Evolutionary conservation across 768 basidiomycete species (phyloP).

Genomic region (Pleurotus tuber-regium): DNA sequence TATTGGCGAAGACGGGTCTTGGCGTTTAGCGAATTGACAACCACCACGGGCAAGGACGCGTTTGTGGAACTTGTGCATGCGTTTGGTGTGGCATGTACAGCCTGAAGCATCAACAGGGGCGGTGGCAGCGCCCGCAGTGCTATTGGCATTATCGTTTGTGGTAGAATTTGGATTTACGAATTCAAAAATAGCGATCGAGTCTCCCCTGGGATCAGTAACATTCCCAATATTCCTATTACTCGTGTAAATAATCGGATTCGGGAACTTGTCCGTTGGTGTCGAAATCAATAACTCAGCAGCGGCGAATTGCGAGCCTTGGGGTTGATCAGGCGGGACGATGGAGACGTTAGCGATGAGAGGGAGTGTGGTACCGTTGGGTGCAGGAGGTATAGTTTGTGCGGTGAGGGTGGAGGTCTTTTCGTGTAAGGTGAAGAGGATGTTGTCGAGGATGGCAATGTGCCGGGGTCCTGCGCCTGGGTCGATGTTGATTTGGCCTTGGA

Average conservation of each 20-base stretch:
- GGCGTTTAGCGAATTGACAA: slow-evolving; percentile 5
- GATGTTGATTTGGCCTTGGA: slow-evolving; percentile 55
- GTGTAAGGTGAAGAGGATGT: slow-evolving; percentile 49
- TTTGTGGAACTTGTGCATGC: slow-evolving; percentile 16
- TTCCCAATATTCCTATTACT: slow-evolving; percentile 57
- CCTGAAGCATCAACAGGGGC: slow-evolving; percentile 57
- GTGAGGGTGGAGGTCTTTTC: slow-evolving; percentile 53
- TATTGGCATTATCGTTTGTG: slow-evolving; percentile 9
- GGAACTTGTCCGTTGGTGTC: slow-evolving; percentile 36
- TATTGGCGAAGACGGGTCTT: not conserved
- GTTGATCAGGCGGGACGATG: slow-evolving; percentile 38
- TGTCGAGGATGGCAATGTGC: slow-evolving; percentile 49
- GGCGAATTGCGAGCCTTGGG: slow-evolving; percentile 39
- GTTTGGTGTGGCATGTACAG: slow-evolving; percentile 13
- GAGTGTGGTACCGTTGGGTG: slow-evolving; percentile 44
- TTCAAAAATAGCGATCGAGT: slow-evolving; percentile 57
- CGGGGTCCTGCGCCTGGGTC: slow-evolving; percentile 58
- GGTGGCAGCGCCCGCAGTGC: slow-evolving; percentile 46
- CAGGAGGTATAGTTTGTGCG: slow-evolving; percentile 44
- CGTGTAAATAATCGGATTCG: slow-evolving; percentile 46
- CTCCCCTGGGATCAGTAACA: slow-evolving; percentile 44
- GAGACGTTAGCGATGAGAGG: slow-evolving; percentile 45
- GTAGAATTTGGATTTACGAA: slow-evolving; percentile 24
- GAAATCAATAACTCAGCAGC: slow-evolving; percentile 57
- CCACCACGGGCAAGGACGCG: not conserved